Evolutionary conservation across 768 basidiomycete genomes (phyloP), one percentile per base, ranked within the genome.

Genomic region (Crassisporium funariophilum): DNA sequence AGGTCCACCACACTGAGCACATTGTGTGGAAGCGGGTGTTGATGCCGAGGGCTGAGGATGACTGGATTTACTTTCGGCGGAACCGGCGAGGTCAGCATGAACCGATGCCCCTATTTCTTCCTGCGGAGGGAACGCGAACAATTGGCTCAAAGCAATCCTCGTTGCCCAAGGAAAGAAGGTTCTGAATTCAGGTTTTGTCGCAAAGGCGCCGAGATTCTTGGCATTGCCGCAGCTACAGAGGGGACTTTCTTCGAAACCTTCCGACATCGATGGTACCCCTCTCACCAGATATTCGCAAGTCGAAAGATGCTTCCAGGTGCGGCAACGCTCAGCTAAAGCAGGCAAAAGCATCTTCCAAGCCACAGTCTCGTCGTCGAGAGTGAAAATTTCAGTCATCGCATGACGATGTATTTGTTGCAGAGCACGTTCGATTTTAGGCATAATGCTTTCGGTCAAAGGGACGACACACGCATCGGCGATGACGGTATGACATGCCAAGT

Each of bases 171-270:
- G 69, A 1, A 70, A 69, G 10, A 82, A 55, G 1, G 42, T 24
- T 47, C 63, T 61, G 76, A 77, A 82, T 8, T 55, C 50, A 10
- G 52, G 35, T 0, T 59, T 49, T 11, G 54, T 61, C 0, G 52
- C 52, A 48, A 83, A 71, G 1, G 52, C 59, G 2, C 65, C 73
- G 4, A 74, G 60, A 38, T 75, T 71, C 35, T 80, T 68, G 3
- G 80, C 81, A 27, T 61, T 59, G 2, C 82, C 82, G 38, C 83
- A 84, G 2, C 65, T 67, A 50, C 83, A 85, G 16, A 82, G 59
- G 0, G 80, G 78, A 21, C 55, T 54, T 7, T 56, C 56, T 24
- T 62, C 58, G 2, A 65, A 64, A 12, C 69, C 62, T 23, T 74
- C 68, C 8, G 57, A 54, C 22, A 63, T 61, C 3, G 75, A 60